These are phyloP conservation scores for Pyrrhoderma lamaoense DNA, from an alignment of 1,284 basidiomycete genomes.

Conservation along the genomic window DNA sequence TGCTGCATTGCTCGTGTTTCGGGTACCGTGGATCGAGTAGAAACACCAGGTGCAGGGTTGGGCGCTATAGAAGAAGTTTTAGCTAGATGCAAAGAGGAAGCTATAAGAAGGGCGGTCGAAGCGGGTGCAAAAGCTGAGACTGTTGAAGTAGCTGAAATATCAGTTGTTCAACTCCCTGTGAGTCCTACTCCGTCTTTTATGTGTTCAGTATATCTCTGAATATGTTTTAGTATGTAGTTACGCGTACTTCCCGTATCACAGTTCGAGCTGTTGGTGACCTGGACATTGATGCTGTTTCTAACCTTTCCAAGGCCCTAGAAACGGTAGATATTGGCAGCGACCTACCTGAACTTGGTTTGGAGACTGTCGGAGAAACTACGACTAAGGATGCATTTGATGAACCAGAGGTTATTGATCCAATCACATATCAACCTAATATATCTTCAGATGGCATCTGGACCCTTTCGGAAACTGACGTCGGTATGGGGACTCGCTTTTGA, in stretches of 20 bases:
- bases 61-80: conserved; percentile 33
- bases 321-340: conserved; percentile 7
- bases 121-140: conserved; percentile 37
- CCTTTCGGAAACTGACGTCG: conserved; percentile 32
- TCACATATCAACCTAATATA: conserved; percentile 30
- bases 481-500: not conserved
- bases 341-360: not conserved
- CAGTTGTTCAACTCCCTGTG: conserved; percentile 34
- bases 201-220: no score
- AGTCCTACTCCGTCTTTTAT: conserved; percentile 3
- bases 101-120: conserved; percentile 37
- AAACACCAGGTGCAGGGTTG: conserved; percentile 32
- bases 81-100: conserved; percentile 35
- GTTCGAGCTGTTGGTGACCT: conserved; percentile 42
- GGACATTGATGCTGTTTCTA: not conserved
- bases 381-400: conserved; percentile 9
- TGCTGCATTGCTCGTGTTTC: conserved; percentile 40
- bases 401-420: conserved; percentile 23
- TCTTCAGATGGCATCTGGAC: conserved; percentile 30
- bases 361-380: not conserved
- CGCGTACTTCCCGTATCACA: conserved; percentile 42
- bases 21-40: conserved; percentile 35
- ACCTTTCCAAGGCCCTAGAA: conserved; percentile 8
- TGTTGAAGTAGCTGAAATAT: conserved; percentile 41
- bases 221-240: conserved; percentile 39